Conservation (phyloP, 495 filamentous ascomycete genomes). For the Hypoxylon fragiforme region DNA sequence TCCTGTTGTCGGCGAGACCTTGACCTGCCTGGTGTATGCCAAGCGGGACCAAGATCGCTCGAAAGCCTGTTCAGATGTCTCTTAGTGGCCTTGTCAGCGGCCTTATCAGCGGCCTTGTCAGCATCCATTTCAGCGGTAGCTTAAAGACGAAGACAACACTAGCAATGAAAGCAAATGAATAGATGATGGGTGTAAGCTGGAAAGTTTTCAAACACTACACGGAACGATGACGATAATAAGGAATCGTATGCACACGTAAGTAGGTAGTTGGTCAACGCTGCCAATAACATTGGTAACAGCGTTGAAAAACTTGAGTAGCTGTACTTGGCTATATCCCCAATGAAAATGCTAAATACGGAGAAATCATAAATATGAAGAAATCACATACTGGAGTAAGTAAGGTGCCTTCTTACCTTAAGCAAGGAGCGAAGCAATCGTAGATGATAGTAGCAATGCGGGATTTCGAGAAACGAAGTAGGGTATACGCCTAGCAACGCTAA, state of each 20-base stretch:
- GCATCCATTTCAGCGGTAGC: slow-evolving; percentile 7
- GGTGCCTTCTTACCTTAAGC: background rate
- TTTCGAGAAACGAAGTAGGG: background rate
- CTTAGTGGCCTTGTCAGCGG: slow-evolving; percentile 18
- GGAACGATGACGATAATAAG: background rate
- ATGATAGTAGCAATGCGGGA: background rate
- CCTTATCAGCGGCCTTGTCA: slow-evolving; percentile 18
- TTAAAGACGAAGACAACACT: background rate
- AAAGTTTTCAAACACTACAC: background rate
- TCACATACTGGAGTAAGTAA: slow-evolving; percentile 7
- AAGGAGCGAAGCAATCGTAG: background rate
- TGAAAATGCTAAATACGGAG: background rate
- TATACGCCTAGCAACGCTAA: too few species aligned
- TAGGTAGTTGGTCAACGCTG: slow-evolving; percentile 1
- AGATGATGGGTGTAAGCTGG: background rate
- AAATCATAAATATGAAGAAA: slow-evolving; percentile 1
- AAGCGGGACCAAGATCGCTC: background rate
- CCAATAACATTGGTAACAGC: background rate
- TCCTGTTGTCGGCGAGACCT: background rate
- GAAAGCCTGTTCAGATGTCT: slow-evolving; percentile 22
- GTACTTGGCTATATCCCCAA: background rate
- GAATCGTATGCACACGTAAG: background rate
- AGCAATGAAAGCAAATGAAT: background rate
- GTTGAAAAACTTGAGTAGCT: background rate
- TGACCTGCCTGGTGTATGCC: background rate